A percentile compares a stretch with the other conserved stretches of the same genome.
Evolutionary conservation across 345 rosid genomes (phyloP).

Genomic region (Linum tenue): DNA sequence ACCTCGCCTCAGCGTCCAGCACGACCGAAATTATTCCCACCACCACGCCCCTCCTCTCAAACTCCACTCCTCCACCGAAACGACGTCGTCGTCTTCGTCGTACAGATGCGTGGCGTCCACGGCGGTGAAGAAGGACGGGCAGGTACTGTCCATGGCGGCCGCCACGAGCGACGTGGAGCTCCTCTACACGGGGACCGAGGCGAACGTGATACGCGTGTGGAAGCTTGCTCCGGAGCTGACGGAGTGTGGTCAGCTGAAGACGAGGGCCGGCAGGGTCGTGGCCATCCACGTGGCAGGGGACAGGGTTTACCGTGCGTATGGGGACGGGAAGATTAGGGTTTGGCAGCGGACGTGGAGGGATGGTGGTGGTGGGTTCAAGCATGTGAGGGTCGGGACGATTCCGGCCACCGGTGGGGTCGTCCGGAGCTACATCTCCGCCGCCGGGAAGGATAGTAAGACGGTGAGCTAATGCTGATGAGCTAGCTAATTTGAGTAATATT

Average conservation of each 20-base stretch:
- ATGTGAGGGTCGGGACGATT: slow-evolving; percentile 32
- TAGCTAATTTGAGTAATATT: neutral
- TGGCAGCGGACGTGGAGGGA: slow-evolving; percentile 36
- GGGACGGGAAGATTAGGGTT: slow-evolving; percentile 38
- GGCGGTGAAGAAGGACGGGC: slow-evolving; percentile 39
- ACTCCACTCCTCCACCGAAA: neutral
- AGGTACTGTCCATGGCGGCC: slow-evolving; percentile 32
- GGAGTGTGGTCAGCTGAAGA: slow-evolving; percentile 40
- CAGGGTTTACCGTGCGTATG: slow-evolving; percentile 38
- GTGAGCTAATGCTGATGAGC: neutral
- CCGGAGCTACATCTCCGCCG: slow-evolving; percentile 25
- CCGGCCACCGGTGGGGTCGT: slow-evolving; percentile 31
- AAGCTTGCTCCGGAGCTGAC: slow-evolving; percentile 34
- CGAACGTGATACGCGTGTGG: slow-evolving; percentile 37
- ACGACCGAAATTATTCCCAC: slow-evolving; percentile 23
- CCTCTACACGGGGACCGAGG: slow-evolving; percentile 37
- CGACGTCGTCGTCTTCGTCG: neutral
- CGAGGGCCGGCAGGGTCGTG: slow-evolving; percentile 29
- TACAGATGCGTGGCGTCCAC: slow-evolving; percentile 34
- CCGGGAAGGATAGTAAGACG: slow-evolving; percentile 43
- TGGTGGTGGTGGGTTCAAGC: slow-evolving; percentile 27
- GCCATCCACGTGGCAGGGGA: slow-evolving; percentile 30
- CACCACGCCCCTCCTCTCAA: slow-evolving; percentile 17
- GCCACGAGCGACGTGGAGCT: slow-evolving; percentile 15
- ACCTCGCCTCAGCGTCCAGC: slow-evolving; percentile 22